Evolutionary conservation across 139 green algal species (phyloP), one percentile per base, ranked within the genome.

Genomic region (Volvox reticuliferus): DNA sequence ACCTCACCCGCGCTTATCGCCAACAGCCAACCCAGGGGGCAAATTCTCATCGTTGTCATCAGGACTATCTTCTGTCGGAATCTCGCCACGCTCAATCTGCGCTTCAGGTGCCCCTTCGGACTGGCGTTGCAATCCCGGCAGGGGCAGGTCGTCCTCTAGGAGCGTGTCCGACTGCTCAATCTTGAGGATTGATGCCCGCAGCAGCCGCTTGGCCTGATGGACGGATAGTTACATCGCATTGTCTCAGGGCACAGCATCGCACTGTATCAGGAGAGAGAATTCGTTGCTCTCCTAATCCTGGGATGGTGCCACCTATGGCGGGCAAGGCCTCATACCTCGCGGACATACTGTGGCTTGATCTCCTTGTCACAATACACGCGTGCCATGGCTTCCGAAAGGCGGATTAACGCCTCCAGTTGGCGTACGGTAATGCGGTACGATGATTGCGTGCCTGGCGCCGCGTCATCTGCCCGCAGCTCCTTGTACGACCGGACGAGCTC

Each of bases 401-500:
- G 95, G 81, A 99, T 94, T 35, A 99, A 92, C 37, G 98, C 98
- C 95, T 99, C 98, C 94, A 99, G 96, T 96, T 99, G 98, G 33
- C 98, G 96, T 88, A 98, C 96, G 1, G 96, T 98, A 94, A 98
- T 98, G 89, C 97, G 95, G 95, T 99, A 99, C 2, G 96, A 94
- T 22, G 95, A 96, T 68, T 92, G 89, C 69, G 90, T 96, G 75
- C 98, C 98, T 21, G 98, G 98, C 26, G 95, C 91, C 0, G 97
- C 96, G 89, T 99, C 98, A 37, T 97, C 96, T 12, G 79, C 79
- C 24, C 98, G 95, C 91, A 99, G 95, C 35, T 94, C 89, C 91
- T 98, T 98, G 94, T 99, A 99, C 12, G 93, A 88, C 21, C 95
- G 50, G 18, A 98, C 97, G 75, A 99, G 93, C 86, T 94, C 89